Conservation (phyloP, 306 rosid genomes). For the Ziziphus jujuba region DNA sequence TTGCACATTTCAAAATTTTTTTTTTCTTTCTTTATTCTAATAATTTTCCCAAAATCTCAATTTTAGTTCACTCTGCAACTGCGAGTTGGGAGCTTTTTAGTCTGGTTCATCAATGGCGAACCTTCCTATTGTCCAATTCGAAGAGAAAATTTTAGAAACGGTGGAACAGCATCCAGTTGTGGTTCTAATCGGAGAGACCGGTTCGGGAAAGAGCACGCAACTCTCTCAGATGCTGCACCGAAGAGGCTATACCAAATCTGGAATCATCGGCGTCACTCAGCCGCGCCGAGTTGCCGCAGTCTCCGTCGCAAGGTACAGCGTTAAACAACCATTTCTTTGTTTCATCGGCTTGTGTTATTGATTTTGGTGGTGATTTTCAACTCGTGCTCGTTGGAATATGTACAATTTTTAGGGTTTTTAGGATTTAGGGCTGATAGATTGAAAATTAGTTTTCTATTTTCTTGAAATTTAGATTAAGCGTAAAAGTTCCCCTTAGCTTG, state of each 20-base stretch:
- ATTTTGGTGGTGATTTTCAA: neutral
- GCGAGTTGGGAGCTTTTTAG: too few species aligned
- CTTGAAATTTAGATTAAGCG: too few species aligned
- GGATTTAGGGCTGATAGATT: neutral
- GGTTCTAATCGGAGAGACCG: constrained; percentile 89
- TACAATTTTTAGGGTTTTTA: neutral
- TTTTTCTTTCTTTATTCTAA: too few species aligned
- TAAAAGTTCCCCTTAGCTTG: too few species aligned
- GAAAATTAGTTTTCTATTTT: neutral
- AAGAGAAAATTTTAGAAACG: constrained; percentile 73
- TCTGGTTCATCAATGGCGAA: constrained; percentile 40
- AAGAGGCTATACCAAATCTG: constrained; percentile 65
- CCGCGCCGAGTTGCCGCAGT: constrained; percentile 99
- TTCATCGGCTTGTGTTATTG: neutral
- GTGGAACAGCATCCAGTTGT: constrained; percentile 61
- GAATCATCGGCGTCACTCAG: constrained; percentile 79
- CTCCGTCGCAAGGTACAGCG: constrained; percentile 71
- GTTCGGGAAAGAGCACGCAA: constrained; percentile 97
- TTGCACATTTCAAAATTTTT: too few species aligned
- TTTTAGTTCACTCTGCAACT: too few species aligned
- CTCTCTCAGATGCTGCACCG: constrained; percentile 89
- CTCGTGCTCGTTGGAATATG: neutral
- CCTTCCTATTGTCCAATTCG: constrained; percentile 80
- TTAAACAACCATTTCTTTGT: neutral
- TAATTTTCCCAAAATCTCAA: too few species aligned